These are phyloP conservation scores for Aspergillus niger DNA, from an alignment of 2,329 filamentous ascomycete genomes.

Conservation along the genomic window DNA sequence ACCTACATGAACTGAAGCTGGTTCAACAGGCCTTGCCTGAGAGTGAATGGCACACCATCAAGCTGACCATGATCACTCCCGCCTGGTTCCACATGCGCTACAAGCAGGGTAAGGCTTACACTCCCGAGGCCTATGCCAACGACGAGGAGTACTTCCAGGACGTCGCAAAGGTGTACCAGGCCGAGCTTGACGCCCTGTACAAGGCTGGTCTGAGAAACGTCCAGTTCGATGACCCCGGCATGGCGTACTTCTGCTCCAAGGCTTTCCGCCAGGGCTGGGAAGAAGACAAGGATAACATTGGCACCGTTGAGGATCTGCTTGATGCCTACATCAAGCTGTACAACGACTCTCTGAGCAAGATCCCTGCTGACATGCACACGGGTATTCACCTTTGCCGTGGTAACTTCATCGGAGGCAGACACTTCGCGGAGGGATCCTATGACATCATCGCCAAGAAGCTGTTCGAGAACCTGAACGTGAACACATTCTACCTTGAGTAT, in stretches of 20 bases:
- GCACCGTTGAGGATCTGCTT: not conserved
- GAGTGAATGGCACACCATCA: conserved; percentile 2
- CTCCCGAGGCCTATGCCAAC: not conserved
- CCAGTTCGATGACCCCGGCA: conserved; percentile 4
- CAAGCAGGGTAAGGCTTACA: conserved; percentile 6
- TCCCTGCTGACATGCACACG: conserved; percentile 4
- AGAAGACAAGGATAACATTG: not conserved
- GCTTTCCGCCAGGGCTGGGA: conserved; percentile 2
- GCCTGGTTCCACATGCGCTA: conserved; percentile 8
- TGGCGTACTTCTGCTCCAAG: conserved; percentile 7
- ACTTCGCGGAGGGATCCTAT: conserved; percentile 3
- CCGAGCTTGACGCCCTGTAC: not conserved
- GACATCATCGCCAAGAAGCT: conserved; percentile 6
- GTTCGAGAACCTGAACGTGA: conserved; percentile 1
- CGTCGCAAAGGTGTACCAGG: conserved; percentile 2
- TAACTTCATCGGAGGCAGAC: conserved; percentile 3
- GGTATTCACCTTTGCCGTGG: conserved; percentile 5
- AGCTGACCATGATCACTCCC: conserved; percentile 7
- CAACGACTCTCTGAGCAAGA: not conserved
- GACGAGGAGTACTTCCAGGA: conserved; percentile 4
- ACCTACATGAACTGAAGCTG: conserved; percentile 10
- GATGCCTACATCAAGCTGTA: conserved; percentile 7
- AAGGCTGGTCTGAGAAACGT: conserved; percentile 2
- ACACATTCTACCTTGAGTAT: conserved; percentile 8
- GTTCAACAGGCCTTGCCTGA: conserved; percentile 3